Conservation (phyloP, 1,284 basidiomycete species). For the Trichosporon sp. region DNA sequence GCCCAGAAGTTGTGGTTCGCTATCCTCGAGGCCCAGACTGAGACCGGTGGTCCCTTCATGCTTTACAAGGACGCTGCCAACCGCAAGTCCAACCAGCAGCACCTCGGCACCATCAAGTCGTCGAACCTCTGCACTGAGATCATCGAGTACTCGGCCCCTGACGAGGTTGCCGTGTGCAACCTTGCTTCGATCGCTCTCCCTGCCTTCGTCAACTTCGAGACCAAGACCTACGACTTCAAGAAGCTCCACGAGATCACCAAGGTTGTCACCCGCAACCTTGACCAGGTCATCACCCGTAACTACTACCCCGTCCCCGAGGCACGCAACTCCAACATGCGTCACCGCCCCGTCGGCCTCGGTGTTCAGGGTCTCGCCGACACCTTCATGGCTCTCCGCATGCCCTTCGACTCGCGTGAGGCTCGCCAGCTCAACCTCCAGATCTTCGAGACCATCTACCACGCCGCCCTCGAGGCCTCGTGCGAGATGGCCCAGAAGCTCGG, state of each 20-base stretch:
- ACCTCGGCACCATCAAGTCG: conserved; percentile 98
- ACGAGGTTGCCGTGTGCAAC: conserved; percentile 99
- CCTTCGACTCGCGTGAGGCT: conserved; percentile 90
- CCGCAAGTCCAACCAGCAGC: conserved; percentile 96
- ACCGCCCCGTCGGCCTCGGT: conserved; percentile 96
- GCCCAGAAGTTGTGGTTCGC: conserved; percentile 99
- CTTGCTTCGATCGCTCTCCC: conserved; percentile 96
- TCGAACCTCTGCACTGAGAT: conserved; percentile 99
- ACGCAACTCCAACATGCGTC: conserved; percentile 90
- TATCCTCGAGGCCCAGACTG: conserved; percentile 93
- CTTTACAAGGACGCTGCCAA: conserved; percentile 93
- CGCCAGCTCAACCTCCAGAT: conserved; percentile 91
- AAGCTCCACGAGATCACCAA: conserved; percentile 93
- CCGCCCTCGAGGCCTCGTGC: conserved; percentile 84
- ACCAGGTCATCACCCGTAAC: conserved; percentile 59
- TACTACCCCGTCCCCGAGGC: conserved; percentile 91
- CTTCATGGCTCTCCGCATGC: conserved; percentile 95
- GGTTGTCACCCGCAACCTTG: conserved; percentile 89
- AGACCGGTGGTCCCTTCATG: conserved; percentile 98
- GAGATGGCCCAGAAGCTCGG: conserved; percentile 84
- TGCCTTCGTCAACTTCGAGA: conserved; percentile 69
- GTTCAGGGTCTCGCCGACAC: conserved; percentile 98
- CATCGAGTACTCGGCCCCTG: conserved; percentile 96
- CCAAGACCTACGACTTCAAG: conserved; percentile 78
- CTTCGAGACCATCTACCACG: conserved; percentile 99